phyloP scores from a whole-genome alignment of 164 flowering plant species.

The Dillenia turbinata region DNA sequence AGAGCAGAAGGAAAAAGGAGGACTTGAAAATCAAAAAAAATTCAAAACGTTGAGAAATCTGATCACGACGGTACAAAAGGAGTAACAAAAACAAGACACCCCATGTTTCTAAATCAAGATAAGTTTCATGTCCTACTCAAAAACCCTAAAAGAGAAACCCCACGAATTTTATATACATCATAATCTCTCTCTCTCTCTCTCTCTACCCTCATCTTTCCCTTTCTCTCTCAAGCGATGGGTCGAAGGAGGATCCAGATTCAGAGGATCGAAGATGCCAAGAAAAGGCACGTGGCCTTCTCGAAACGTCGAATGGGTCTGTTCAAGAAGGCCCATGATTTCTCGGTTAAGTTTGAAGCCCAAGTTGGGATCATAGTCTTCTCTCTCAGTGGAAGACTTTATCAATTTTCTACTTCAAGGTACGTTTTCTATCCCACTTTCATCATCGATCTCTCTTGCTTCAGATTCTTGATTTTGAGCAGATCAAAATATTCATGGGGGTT shows the following conservation, averaged over 20 bases:
- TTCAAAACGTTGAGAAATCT: too few species aligned
- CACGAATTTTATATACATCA: too few species aligned
- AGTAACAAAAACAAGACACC: too few species aligned
- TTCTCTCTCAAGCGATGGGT: conserved; percentile 24
- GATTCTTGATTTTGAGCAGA: not conserved
- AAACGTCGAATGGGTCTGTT: conserved; percentile 41
- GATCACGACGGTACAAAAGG: too few species aligned
- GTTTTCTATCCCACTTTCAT: not conserved
- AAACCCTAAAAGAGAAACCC: too few species aligned
- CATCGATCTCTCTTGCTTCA: not conserved
- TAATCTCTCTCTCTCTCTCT: too few species aligned
- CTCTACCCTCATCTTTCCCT: too few species aligned
- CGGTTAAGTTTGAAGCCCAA: conserved; percentile 42
- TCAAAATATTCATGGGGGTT: too few species aligned
- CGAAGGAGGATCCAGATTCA: conserved; percentile 47
- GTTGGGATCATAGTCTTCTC: conserved; percentile 39
- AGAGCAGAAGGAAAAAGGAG: not conserved
- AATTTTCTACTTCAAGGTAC: conserved; percentile 32
- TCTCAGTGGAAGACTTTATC: conserved; percentile 38
- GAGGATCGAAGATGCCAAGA: conserved; percentile 44
- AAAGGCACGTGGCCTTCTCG: conserved; percentile 55
- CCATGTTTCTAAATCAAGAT: too few species aligned
- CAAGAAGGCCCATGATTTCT: conserved; percentile 46
- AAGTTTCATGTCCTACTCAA: too few species aligned
- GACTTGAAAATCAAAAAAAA: not conserved